Conservation (phyloP, 1,139 yeast genomes). For the Taphrina sp. region DNA sequence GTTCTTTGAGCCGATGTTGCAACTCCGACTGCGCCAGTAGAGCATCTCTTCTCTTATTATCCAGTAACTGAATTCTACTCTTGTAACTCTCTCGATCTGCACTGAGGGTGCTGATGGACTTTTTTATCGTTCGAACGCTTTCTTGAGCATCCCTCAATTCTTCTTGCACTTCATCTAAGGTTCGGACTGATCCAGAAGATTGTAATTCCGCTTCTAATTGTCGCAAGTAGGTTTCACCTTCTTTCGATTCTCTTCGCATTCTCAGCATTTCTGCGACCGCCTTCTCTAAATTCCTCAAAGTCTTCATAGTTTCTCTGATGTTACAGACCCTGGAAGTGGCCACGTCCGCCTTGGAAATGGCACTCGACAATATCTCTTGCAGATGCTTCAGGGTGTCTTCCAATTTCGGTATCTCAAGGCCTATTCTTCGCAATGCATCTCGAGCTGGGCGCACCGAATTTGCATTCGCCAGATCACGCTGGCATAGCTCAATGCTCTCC, state of each 20-base stretch:
- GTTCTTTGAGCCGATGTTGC: constrained; percentile 48
- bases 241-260: constrained; percentile 38
- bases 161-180: constrained; percentile 56
- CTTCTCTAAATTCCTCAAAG: constrained; percentile 46
- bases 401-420: neutral
- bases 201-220: constrained; percentile 46
- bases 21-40: constrained; percentile 54
- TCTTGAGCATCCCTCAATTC: constrained; percentile 50
- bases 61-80: constrained; percentile 53
- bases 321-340: neutral
- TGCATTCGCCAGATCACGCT: neutral
- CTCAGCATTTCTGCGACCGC: constrained; percentile 43
- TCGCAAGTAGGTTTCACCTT: constrained; percentile 38
- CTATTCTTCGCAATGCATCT: neutral
- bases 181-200: constrained; percentile 43
- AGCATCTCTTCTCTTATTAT: constrained; percentile 58
- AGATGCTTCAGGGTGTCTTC: neutral
- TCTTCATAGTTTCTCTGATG: constrained; percentile 28
- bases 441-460: neutral
- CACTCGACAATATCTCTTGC: neutral
- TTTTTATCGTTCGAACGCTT: constrained; percentile 52
- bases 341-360: neutral
- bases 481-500: constrained; percentile 3
- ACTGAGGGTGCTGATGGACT: constrained; percentile 48
- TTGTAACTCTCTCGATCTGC: constrained; percentile 55